These are phyloP conservation scores for Acanthamoeba healyi DNA, from an alignment of 208 protist genomes.

Conservation along the genomic window DNA sequence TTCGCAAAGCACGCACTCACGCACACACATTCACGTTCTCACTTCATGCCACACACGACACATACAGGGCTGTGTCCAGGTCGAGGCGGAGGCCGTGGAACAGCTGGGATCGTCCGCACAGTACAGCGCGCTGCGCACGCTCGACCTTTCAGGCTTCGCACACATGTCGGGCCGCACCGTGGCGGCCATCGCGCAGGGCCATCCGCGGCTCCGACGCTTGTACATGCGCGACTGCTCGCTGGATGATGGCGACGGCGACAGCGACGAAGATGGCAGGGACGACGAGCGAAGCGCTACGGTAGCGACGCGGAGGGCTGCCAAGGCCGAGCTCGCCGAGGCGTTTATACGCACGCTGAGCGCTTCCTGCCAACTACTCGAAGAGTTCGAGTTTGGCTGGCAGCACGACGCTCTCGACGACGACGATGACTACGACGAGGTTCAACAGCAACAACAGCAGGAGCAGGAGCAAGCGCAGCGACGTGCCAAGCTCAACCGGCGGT, in stretches of 20 bases:
- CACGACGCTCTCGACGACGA: not conserved
- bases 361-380: not conserved
- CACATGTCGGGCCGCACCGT: not conserved
- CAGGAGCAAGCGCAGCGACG: not conserved
- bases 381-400: constrained; percentile 8
- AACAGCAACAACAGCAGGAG: not conserved
- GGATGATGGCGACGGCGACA: not conserved
- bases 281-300: not conserved
- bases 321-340: not conserved
- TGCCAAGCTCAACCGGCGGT: not conserved
- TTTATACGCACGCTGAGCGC: not conserved
- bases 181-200: not conserved
- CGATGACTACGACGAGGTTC: not conserved
- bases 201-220: not conserved
- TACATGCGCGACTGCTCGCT: not conserved
- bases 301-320: not conserved
- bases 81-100: not conserved
- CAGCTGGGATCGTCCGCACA: not conserved
- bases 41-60: not conserved
- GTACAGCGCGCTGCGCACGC: not conserved
- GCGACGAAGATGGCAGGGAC: not conserved
- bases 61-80: not conserved
- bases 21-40: not conserved
- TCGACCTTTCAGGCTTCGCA: not conserved
- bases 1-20: too few relatives aligned